Evolutionary conservation across 331 rosid genomes (phyloP).

Genomic region (Rhamnella rubrinervis): DNA sequence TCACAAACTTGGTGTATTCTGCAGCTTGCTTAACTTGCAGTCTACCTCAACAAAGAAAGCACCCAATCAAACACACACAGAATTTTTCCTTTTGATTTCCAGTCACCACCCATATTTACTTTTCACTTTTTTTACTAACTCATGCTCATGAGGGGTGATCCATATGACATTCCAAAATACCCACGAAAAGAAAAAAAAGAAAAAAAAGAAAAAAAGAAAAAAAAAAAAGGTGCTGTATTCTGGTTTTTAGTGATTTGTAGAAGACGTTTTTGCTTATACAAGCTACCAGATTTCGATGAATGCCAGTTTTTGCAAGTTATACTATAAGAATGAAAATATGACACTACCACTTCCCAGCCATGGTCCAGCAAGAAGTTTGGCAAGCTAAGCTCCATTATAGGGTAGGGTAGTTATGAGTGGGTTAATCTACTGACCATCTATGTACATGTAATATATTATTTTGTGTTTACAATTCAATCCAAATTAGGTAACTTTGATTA

Average conservation of each 20-base stretch:
- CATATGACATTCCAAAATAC: no score
- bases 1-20: conserved; percentile 18
- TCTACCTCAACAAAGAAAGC: conserved; percentile 15
- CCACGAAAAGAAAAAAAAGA: no score
- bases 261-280: neutral
- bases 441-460: no score
- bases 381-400: neutral
- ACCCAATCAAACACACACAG: neutral
- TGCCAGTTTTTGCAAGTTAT: neutral
- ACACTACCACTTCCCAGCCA: conserved; percentile 3
- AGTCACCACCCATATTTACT: no score
- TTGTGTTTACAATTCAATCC: no score
- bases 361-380: neutral
- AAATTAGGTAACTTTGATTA: no score
- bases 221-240: no score
- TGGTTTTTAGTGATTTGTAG: no score
- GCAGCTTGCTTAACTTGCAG: conserved; percentile 49
- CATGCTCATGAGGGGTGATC: no score
- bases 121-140: no score
- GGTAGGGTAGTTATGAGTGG: neutral
- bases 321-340: conserved; percentile 1
- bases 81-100: neutral
- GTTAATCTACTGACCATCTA: conserved; percentile 1
- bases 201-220: no score
- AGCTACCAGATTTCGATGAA: neutral